A percentile compares a stretch with the other conserved stretches of the same genome.
phyloP scores from a whole-genome alignment of 768 basidiomycete species.

The Amanita jacksonii region DNA sequence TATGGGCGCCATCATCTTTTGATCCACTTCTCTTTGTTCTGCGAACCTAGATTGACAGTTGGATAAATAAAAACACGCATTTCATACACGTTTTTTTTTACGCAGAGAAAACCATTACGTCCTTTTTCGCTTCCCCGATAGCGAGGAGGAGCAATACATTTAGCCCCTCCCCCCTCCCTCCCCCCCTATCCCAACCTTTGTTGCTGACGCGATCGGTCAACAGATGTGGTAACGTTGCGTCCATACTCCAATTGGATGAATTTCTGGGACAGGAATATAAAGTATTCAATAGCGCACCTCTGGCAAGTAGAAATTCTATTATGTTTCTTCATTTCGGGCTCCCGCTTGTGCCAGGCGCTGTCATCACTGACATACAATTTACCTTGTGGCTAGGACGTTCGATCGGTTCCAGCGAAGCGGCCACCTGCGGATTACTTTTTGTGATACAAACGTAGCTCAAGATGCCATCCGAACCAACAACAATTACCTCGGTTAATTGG shows the following conservation, averaged over 20 bases:
- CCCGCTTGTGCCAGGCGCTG: not conserved
- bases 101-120: not conserved
- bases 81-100: constrained; percentile 3
- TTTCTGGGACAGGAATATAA: constrained; percentile 91
- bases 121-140: not conserved
- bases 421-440: constrained; percentile 87
- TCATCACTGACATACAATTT: constrained; percentile 3
- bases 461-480: not conserved
- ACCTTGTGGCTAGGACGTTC: constrained; percentile 49
- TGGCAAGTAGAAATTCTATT: constrained; percentile 39
- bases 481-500: not conserved
- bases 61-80: constrained; percentile 1
- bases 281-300: constrained; percentile 84
- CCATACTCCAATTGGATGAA: constrained; percentile 91
- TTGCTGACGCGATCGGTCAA: constrained; percentile 1
- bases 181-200: constrained; percentile 4
- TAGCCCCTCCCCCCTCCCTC: too few relatives aligned
- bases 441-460: constrained; percentile 21
- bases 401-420: constrained; percentile 73
- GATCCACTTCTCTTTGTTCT: not conserved
- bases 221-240: constrained; percentile 94
- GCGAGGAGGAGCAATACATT: too few relatives aligned
- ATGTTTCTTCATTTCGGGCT: constrained; percentile 1
- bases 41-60: not conserved
- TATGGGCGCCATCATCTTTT: constrained; percentile 2